Conservation (phyloP, 495 filamentous ascomycete genomes). For the Collariella sp. region DNA sequence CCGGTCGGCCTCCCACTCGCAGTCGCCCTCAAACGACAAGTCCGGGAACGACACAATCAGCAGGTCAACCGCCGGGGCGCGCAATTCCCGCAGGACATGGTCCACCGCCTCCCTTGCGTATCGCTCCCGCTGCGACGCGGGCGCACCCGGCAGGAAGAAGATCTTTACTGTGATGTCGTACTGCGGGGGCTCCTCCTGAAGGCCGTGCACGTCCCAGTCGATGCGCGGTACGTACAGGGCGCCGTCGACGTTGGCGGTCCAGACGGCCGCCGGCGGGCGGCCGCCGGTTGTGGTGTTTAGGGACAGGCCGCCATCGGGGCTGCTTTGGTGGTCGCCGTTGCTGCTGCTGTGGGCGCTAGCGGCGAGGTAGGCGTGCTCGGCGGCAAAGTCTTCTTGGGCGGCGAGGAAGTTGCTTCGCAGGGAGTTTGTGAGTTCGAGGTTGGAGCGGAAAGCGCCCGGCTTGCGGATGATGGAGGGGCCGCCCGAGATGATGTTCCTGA, state of each 20-base stretch:
- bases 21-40: slow-evolving; percentile 87
- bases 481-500: slow-evolving; percentile 75
- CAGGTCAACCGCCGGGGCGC: slow-evolving; percentile 68
- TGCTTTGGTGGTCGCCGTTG: slow-evolving; percentile 40
- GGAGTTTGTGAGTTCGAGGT: slow-evolving; percentile 80
- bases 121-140: slow-evolving; percentile 48
- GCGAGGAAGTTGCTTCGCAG: slow-evolving; percentile 70
- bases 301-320: slow-evolving; percentile 28
- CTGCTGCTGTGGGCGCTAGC: slow-evolving; percentile 33
- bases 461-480: slow-evolving; percentile 74
- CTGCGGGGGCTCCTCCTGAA: slow-evolving; percentile 67
- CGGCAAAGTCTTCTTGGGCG: slow-evolving; percentile 53
- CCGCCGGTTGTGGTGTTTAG: not conserved
- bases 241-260: slow-evolving; percentile 55
- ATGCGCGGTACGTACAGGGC: slow-evolving; percentile 69
- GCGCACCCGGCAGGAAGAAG: slow-evolving; percentile 74
- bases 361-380: slow-evolving; percentile 38
- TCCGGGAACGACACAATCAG: slow-evolving; percentile 90
- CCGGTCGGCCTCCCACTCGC: slow-evolving; percentile 66
- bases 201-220: slow-evolving; percentile 57
- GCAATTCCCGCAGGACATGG: slow-evolving; percentile 69
- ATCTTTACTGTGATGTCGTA: slow-evolving; percentile 94
- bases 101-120: slow-evolving; percentile 70
- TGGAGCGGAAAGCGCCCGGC: slow-evolving; percentile 65
- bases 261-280: slow-evolving; percentile 36